A percentile compares a stretch with the other conserved stretches of the same genome.
Evolutionary conservation across 768 basidiomycete species (phyloP).

Genomic region (Kwoniella sp.): DNA sequence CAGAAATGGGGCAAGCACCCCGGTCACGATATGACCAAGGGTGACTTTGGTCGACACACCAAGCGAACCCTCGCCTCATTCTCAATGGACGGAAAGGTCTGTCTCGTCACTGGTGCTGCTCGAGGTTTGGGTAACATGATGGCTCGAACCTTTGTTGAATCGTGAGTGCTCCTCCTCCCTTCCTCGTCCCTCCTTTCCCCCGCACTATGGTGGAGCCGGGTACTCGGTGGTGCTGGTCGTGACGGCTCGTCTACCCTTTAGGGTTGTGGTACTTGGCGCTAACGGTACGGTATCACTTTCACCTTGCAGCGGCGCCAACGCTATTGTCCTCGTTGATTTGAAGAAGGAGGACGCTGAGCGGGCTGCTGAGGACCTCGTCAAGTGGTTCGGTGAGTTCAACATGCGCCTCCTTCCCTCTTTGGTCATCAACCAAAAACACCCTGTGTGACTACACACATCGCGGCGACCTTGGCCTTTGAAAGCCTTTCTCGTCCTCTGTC

Average conservation of each 20-base stretch:
- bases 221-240: too few species aligned
- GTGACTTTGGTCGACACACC: slow-evolving; percentile 54
- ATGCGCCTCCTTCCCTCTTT: background rate
- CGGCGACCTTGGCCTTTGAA: too few species aligned
- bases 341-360: slow-evolving; percentile 67
- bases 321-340: slow-evolving; percentile 78
- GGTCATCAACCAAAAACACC: too few species aligned
- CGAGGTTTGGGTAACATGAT: slow-evolving; percentile 88
- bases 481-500: too few species aligned
- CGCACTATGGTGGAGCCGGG: background rate
- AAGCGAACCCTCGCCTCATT: slow-evolving; percentile 68
- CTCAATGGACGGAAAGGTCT: slow-evolving; percentile 74
- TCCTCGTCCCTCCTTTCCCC: background rate
- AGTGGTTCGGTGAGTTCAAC: slow-evolving; percentile 59
- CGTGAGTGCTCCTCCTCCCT: slow-evolving; percentile 60
- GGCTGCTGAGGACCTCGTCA: slow-evolving; percentile 69
- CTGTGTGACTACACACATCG: too few species aligned
- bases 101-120: slow-evolving; percentile 89
- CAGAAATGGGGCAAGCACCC: slow-evolving; percentile 34
- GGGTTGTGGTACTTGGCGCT: background rate
- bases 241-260: too few species aligned
- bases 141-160: slow-evolving; percentile 83
- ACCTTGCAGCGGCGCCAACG: slow-evolving; percentile 69
- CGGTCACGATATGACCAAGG: slow-evolving; percentile 51
- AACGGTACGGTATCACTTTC: background rate